Conservation (phyloP, 352 stramenopile genomes). For the Globisporangium apiculatum region DNA sequence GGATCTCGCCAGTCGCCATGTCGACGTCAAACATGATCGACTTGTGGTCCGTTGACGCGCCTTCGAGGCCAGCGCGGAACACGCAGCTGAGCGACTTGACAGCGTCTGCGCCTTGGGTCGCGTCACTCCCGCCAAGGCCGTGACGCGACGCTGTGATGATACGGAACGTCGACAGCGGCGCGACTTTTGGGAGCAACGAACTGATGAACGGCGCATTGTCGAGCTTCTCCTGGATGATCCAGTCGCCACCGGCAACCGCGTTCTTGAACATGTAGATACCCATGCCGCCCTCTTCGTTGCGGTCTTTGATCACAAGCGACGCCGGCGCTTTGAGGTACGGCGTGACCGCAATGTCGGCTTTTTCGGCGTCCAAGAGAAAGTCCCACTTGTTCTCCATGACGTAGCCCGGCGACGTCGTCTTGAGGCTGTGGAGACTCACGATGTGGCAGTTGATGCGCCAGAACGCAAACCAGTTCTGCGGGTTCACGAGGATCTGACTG, state of each 20-base stretch:
- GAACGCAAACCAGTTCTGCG: slow-evolving; percentile 97
- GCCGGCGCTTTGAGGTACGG: slow-evolving; percentile 89
- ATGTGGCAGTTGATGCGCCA: slow-evolving; percentile 96
- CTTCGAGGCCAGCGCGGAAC: slow-evolving; percentile 56
- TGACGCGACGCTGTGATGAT: slow-evolving; percentile 94
- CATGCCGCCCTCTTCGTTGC: slow-evolving; percentile 97
- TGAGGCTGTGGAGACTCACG: slow-evolving; percentile 91
- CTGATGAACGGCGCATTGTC: slow-evolving; percentile 91
- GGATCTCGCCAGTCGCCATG: slow-evolving; percentile 89
- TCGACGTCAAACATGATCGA: slow-evolving; percentile 98
- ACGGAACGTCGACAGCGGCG: slow-evolving; percentile 96
- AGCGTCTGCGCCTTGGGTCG: slow-evolving; percentile 37
- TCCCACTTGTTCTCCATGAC: slow-evolving; percentile 98
- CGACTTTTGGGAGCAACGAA: slow-evolving; percentile 88
- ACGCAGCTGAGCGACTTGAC: slow-evolving; percentile 80
- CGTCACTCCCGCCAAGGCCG: slow-evolving; percentile 35
- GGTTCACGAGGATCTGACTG: slow-evolving; percentile 70
- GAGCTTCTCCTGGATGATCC: slow-evolving; percentile 96
- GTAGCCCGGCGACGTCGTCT: slow-evolving; percentile 91
- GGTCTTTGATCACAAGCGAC: slow-evolving; percentile 95
- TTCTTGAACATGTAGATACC: slow-evolving; percentile 98
- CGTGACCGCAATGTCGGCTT: slow-evolving; percentile 89
- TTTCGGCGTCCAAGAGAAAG: slow-evolving; percentile 92
- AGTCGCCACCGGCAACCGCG: slow-evolving; percentile 89
- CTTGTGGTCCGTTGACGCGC: slow-evolving; percentile 94